Conservation (phyloP, 139 green algal genomes). For the Haematococcus lacustris region DNA sequence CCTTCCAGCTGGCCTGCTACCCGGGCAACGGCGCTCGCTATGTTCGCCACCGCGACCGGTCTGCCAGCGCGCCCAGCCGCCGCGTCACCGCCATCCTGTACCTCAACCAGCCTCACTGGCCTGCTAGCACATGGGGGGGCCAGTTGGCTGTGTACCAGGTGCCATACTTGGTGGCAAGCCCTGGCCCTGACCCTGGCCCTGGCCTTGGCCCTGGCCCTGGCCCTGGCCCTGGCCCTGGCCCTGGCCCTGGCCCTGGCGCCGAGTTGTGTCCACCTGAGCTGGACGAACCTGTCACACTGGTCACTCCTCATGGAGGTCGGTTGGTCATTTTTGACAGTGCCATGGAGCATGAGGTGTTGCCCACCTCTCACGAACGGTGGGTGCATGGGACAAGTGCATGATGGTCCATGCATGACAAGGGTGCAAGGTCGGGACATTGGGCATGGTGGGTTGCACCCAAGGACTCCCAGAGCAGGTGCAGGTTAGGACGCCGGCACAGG, state of each 20-base stretch:
- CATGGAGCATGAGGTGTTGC: conserved; percentile 67
- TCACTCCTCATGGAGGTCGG: conserved; percentile 44
- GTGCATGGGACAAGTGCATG: too few relatives aligned
- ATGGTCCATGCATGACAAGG: neutral
- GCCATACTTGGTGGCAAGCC: neutral
- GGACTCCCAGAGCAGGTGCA: too few relatives aligned
- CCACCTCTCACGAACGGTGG: conserved; percentile 23
- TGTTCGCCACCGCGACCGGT: conserved; percentile 55
- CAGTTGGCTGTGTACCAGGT: neutral
- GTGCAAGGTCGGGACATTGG: neutral
- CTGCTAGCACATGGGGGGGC: neutral
- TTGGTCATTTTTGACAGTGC: conserved; percentile 61
- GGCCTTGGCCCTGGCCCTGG: too few relatives aligned
- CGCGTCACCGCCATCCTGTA: conserved; percentile 63
- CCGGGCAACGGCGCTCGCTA: conserved; percentile 58
- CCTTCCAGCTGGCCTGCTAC: conserved; percentile 65
- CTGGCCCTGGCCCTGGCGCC: neutral
- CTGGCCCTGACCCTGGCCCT: neutral
- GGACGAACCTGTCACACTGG: conserved; percentile 26
- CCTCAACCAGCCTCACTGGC: conserved; percentile 33
- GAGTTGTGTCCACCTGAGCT: too few relatives aligned
- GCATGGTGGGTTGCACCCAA: too few relatives aligned
- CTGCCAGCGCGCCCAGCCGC: conserved; percentile 27
- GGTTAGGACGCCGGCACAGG: too few relatives aligned
- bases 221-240: neutral